Evolutionary conservation across 139 green algal genomes (phyloP), one percentile per base, ranked within the genome.

Genomic region (Picochlorum sp.): DNA sequence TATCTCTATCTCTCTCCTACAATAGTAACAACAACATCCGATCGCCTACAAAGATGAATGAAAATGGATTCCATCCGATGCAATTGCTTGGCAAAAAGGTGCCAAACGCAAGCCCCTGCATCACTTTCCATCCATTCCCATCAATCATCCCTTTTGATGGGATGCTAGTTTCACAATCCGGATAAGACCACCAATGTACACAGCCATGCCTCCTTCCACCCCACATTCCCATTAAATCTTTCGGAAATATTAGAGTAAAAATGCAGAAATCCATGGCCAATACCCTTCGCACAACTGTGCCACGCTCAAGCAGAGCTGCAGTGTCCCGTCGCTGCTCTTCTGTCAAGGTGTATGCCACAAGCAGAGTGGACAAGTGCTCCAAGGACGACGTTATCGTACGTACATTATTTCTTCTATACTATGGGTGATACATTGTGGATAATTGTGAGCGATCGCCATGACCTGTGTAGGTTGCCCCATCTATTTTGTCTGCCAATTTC

Each of bases 401-500:
- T 38, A 49, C 30, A 11, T 24, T 20, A 23, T 6, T 57, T 7
- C 7, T 2, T 70, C 21, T 49, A 34, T 67, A 28, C 13, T 41
- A 30, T 30, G 4, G 28, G 28, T 11, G 34, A 1, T 21, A 55
- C 7, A 68, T 38, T 72, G 26, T 11, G 20, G 18, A 58, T 30
- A 44, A 47, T n/a, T 11, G 13, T 60, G 52, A 28, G 0, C 51
- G 2, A 16, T 57, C 7, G 20, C 21, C 5, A 20, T 21, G 28
- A 6, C 41, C 30, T 54, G 21, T 50, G 69, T 64, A 75, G 69
- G 90, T 97, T 10, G 91, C 86, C 7, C 91, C 91, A 28, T 97
- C 91, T 24, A 98, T 98, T 65, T 77, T 98, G 56, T 95, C 84
- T 5, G 91, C 93, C 37, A 86, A 99, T 81, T 99, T 99, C 70